Evolutionary conservation across 169 alveolate species (phyloP), one percentile per base, ranked within the genome.

Genomic region (Pseudocohnilembus persalinus): DNA sequence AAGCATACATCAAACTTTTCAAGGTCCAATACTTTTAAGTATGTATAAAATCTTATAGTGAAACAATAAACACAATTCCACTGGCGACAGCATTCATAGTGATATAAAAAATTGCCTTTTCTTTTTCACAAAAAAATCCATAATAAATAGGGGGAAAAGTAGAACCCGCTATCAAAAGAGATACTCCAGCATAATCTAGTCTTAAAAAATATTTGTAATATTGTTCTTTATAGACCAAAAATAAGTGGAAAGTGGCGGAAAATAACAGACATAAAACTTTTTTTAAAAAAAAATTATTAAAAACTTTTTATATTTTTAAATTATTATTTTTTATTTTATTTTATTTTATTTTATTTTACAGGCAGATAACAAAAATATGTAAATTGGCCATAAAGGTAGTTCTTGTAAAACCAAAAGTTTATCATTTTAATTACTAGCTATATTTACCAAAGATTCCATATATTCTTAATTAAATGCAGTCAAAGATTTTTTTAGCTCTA

Each of bases 131-230:
- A 64, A 85, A 93, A 82, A 90, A 94, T 29, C 89, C 87, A 88
- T 96, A 96, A 49, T 89, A 90, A 76, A 89, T 88, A 11, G 94
- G 90, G 81, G 96, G 97, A 77, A 91, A 91, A 49, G 89, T 88
- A 15, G 95, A 91, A 11, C 98, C 98, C 0, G 92, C 88, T 16
- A 95, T 93, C 73, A 95, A 81, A 29, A 95, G 33, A 72, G 92
- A 81, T 29, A 93, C 94, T 29, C 96, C 97, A 15, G 95, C 96
- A 87, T 93, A 95, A 74, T 95, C 97, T 31, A 95, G 83, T 88
- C 97, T 91, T 64, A 88, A 82, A 28, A 95, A 86, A 34, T 84
- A 76, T 74, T 89, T 83, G 31, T 89, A 83, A 34, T 87, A 75
- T 78, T 78, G 73, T 73, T 89, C 77, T n/a, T 90, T 85, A 63